Base-by-base conservation (phyloP, 371 early-diverging fungal genomes). In the Chytridiales sp. region DNA sequence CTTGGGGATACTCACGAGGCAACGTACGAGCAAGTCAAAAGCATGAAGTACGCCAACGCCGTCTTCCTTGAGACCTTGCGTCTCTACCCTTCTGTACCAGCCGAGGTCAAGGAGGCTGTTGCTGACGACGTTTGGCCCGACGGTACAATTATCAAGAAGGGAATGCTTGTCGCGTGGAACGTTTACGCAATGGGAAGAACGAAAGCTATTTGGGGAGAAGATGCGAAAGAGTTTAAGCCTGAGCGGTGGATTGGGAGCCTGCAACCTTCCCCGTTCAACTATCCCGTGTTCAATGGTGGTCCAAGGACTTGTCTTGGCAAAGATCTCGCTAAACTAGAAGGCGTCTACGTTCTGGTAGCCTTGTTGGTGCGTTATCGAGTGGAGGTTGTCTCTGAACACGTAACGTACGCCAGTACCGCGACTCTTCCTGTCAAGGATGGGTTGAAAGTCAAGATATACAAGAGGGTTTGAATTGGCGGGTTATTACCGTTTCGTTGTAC, bases 51-150 rank as follows among this genome's bases (percentile, higher is more conserved):
- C 59, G 63, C 62, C 31, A 77, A 66, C 48, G 66, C 69, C 24
- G 67, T 69, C 11, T 79, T 86, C 76, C 79, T 53, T 74, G 92
- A 92, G 69, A 75, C 84, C 1, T 64, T 91, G n/a, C 78, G 90
- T 8, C 74, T 86, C 4, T 78, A 88, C 64, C 88, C 90, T 1
- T 78, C 84, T 3, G 89, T 92, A 1, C 91, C 92, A 11, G 58
- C 59, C 19, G 84, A 87, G 36, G 59, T 74, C 24, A 90, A 88
- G 69, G 67, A 72, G 32, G 86, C 86, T n/a, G 66, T 85, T 4
- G 62, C 79, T 21, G 88, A 87, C 56, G 85, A 85, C 64, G 57
- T 84, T 5, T 76, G 84, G 57, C 91, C 91, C 0, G 86, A 87
- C 56, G 87, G 89, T 2, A 80, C 80, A 17, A 67, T 63, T 4